phyloP scores from a whole-genome alignment of 208 protist genomes.

The Trypanosomatidae sp. region DNA sequence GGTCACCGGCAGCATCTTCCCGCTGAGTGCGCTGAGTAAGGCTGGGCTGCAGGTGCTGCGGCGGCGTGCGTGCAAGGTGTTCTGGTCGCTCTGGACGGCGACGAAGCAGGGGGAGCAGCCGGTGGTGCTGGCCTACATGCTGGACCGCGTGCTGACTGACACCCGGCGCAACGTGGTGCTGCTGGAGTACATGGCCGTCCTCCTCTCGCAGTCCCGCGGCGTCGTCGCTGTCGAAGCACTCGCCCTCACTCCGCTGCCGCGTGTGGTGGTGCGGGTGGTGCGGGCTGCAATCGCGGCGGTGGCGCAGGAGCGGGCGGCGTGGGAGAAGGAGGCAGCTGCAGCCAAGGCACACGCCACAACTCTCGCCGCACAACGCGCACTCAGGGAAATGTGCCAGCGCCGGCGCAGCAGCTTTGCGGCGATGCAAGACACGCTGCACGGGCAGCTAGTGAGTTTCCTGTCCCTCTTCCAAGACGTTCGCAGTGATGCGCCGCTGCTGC shows the following conservation, averaged over 20 bases:
- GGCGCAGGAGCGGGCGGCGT: slow-evolving; percentile 7
- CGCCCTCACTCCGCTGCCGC: slow-evolving; percentile 30
- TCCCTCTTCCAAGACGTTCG: slow-evolving; percentile 20
- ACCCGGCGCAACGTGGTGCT: slow-evolving; percentile 42
- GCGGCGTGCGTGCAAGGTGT: slow-evolving; percentile 30
- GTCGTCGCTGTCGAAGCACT: slow-evolving; percentile 33
- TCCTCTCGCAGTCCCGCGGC: slow-evolving; percentile 52
- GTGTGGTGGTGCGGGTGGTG: slow-evolving; percentile 26
- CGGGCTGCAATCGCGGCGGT: slow-evolving; percentile 19
- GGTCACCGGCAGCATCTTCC: slow-evolving; percentile 33
- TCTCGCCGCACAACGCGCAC: not conserved
- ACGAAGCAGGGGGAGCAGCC: slow-evolving; percentile 5
- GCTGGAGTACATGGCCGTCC: slow-evolving; percentile 64
- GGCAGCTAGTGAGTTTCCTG: slow-evolving; percentile 30
- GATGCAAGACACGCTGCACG: slow-evolving; percentile 18
- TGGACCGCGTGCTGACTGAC: slow-evolving; percentile 46
- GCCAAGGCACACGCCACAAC: slow-evolving; percentile 6
- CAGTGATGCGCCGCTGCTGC: slow-evolving; percentile 19
- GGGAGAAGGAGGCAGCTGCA: too few species aligned
- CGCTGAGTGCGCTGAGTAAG: slow-evolving; percentile 24
- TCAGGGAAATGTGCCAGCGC: slow-evolving; percentile 12
- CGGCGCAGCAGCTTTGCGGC: slow-evolving; percentile 18
- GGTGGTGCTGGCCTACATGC: slow-evolving; percentile 42
- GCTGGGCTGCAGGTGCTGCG: slow-evolving; percentile 34
- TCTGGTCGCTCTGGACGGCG: slow-evolving; percentile 52